These are phyloP conservation scores for Chytridium lagenaria DNA, from an alignment of 371 early-diverging fungal species.

Conservation along the genomic window DNA sequence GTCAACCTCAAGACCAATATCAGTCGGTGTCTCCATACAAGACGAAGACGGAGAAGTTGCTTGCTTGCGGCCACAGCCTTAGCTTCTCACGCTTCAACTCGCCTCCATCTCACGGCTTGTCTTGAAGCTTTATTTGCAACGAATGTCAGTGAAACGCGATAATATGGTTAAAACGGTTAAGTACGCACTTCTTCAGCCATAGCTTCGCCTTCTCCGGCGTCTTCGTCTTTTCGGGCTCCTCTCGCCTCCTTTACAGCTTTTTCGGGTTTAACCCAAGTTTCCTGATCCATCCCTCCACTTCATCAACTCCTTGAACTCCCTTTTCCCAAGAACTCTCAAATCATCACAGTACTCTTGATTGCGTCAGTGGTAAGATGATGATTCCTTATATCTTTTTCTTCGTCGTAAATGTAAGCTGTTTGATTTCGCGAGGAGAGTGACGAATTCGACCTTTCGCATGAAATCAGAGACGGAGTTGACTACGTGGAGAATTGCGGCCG, in stretches of 20 bases:
- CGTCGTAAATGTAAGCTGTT: slow-evolving; percentile 73
- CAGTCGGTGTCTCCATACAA: slow-evolving; percentile 91
- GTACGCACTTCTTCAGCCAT: slow-evolving; percentile 34
- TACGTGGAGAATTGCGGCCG: slow-evolving; percentile 83
- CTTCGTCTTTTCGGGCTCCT: slow-evolving; percentile 58
- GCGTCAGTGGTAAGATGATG: slow-evolving; percentile 79
- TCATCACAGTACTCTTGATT: slow-evolving; percentile 77
- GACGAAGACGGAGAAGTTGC: slow-evolving; percentile 81
- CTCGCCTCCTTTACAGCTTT: slow-evolving; percentile 51
- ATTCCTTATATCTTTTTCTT: slow-evolving; percentile 57
- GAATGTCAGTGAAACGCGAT: background rate
- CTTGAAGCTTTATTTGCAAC: slow-evolving; percentile 16
- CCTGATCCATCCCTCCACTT: slow-evolving; percentile 87
- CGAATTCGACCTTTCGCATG: slow-evolving; percentile 77
- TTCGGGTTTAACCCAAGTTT: slow-evolving; percentile 55
- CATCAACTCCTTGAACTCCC: slow-evolving; percentile 87
- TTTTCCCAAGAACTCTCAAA: slow-evolving; percentile 90
- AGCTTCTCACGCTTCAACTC: slow-evolving; percentile 69
- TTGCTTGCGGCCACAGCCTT: slow-evolving; percentile 62
- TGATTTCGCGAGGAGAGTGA: slow-evolving; percentile 73
- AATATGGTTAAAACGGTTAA: background rate
- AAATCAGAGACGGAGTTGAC: slow-evolving; percentile 77
- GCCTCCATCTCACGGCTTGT: slow-evolving; percentile 52
- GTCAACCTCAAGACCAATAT: slow-evolving; percentile 68
- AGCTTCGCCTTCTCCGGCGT: slow-evolving; percentile 60